Base-by-base conservation (phyloP, 805 yeast genomes). In the Blastobotrys attinorum region DNA sequence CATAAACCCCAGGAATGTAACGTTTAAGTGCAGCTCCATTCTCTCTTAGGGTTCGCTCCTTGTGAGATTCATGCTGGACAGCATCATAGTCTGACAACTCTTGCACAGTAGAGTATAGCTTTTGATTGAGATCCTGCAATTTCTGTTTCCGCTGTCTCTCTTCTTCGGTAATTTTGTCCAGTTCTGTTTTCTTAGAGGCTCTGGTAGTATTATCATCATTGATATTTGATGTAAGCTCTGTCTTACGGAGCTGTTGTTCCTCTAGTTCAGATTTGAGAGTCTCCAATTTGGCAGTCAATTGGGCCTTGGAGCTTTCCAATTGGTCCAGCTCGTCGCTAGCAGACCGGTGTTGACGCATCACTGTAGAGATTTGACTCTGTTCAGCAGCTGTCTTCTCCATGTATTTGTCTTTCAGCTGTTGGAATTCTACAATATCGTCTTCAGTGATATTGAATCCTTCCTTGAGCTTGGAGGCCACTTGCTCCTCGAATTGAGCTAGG, bases 1-100 rank as follows among this genome's bases (percentile, higher is more conserved):
- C 97, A 51, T 73, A 73, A 2, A 92, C 94, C 3, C 95, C 88
- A 1, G 95, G 92, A 49, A 83, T 75, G n/a, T 81, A 62, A 55
- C 86, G 77, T 53, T 77, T 81, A 43, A 92, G 64, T 43, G 77
- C 71, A 0, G 79, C 63, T 2, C 85, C 80, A 48, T 83, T 84
- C 51, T 88, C 96, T 44, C 90, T 70, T 34, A 84, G 63, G 48
- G 71, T 76, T 40, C 73, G 71, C 49, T 88, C 95, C 48, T 77
- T 75, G 33, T 75, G 74, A 0, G 88, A 70, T 53, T 85, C 96
- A 51, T 90, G 75, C 59, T 80, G 83, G 46, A 72, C 77, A 1
- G 95, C 88, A 40, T 77, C 78, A 31, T 85, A 63, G 43, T 84
- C 95, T 47, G 83, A 83, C 37, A 90, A 65, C 52, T 73, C 73